Evolutionary conservation across 2,329 filamentous ascomycete genomes (phyloP).

Genomic region (Hypomyces perniciosus): DNA sequence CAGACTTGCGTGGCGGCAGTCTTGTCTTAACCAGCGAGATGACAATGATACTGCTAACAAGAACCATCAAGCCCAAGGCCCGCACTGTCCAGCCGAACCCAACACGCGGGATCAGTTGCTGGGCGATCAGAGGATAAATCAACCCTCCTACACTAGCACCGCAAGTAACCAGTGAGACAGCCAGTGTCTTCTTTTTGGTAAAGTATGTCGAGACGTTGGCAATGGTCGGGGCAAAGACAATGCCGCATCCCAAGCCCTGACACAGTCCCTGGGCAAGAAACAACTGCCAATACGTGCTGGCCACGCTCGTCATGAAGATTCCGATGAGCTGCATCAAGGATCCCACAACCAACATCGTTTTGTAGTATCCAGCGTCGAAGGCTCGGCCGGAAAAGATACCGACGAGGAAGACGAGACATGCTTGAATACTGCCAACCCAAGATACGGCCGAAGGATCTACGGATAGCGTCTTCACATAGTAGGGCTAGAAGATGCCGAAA

Average conservation of each 20-base stretch:
- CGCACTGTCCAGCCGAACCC: slow-evolving; percentile 63
- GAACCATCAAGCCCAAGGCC: slow-evolving; percentile 53
- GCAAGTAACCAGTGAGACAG: slow-evolving; percentile 52
- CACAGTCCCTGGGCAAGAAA: slow-evolving; percentile 51
- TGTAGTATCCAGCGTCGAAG: slow-evolving; percentile 37
- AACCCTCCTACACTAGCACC: slow-evolving; percentile 58
- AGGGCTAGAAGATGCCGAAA: slow-evolving; percentile 34
- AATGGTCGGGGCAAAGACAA: slow-evolving; percentile 49
- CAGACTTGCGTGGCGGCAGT: slow-evolving; percentile 42
- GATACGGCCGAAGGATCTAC: slow-evolving; percentile 34
- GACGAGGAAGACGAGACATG: slow-evolving; percentile 35
- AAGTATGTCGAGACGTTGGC: slow-evolving; percentile 58
- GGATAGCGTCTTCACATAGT: slow-evolving; percentile 30
- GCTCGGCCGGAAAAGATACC: slow-evolving; percentile 37
- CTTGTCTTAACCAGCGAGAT: slow-evolving; percentile 40
- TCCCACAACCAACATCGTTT: slow-evolving; percentile 27
- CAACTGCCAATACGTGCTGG: slow-evolving; percentile 40
- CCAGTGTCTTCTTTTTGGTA: slow-evolving; percentile 49
- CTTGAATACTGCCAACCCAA: slow-evolving; percentile 45
- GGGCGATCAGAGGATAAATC: slow-evolving; percentile 54
- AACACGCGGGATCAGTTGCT: slow-evolving; percentile 50
- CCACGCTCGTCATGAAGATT: slow-evolving; percentile 39
- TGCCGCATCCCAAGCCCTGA: slow-evolving; percentile 48
- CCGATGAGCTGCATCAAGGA: slow-evolving; percentile 39
- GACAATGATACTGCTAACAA: slow-evolving; percentile 37